Evolutionary conservation across 257 asterid species (phyloP).

Genomic region (Capsicum pubescens): DNA sequence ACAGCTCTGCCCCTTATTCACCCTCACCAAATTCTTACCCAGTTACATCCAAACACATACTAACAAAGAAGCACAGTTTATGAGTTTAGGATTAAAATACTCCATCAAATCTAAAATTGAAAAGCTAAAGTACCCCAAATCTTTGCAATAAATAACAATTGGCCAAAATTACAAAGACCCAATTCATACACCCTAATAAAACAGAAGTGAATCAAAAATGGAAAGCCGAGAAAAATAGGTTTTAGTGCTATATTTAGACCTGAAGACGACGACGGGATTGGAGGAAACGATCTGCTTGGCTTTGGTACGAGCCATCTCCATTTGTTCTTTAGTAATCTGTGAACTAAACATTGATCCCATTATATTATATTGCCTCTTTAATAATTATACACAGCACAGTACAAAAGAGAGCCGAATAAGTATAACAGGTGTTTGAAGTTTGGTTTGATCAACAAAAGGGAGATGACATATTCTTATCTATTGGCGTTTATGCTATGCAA

Average conservation of each 20-base stretch:
- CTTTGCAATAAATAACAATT: background rate
- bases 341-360: constrained; percentile 78
- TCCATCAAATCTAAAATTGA: background rate
- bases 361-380: constrained; percentile 28
- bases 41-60: background rate
- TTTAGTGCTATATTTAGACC: constrained; percentile 37
- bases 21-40: background rate
- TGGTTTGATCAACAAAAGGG: background rate
- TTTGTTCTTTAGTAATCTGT: constrained; percentile 46
- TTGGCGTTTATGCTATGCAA: constrained; percentile 7
- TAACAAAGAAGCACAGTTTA: background rate
- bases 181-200: background rate
- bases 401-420: constrained; percentile 25
- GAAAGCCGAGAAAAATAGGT: no score
- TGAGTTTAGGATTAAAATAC: background rate
- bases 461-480: background rate
- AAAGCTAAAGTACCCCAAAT: background rate
- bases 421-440: constrained; percentile 30
- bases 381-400: background rate
- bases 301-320: constrained; percentile 66
- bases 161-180: no score
- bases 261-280: constrained; percentile 73
- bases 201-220: background rate
- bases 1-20: background rate
- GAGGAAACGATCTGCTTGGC: constrained; percentile 74